phyloP scores from a whole-genome alignment of 78 protist genomes.

The Pigoraptor vietnamica region DNA sequence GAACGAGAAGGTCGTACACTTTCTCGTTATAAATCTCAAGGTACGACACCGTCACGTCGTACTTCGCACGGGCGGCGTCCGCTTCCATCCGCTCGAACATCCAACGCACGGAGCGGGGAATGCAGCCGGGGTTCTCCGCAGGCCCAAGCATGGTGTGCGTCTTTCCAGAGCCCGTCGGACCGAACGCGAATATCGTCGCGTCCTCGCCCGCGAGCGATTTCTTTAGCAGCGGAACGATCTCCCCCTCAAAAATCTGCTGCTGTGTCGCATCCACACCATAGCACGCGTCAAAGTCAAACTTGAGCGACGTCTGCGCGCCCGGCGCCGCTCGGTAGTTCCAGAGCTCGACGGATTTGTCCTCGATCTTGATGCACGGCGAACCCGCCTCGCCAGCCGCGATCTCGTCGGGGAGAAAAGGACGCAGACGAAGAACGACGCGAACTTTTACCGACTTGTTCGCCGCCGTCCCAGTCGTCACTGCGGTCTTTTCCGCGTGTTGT shows the following conservation, averaged over 20 bases:
- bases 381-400: background rate
- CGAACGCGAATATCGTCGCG: slow-evolving; percentile 44
- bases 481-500: background rate
- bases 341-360: background rate
- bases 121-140: background rate
- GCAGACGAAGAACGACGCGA: background rate
- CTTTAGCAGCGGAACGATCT: slow-evolving; percentile 21
- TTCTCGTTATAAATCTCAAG: slow-evolving; percentile 31
- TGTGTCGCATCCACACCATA: slow-evolving; percentile 9
- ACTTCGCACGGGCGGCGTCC: background rate
- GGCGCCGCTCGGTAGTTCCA: background rate
- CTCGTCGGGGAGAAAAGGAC: background rate
- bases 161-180: slow-evolving; percentile 46
- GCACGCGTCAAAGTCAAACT: background rate
- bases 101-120: background rate
- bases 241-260: slow-evolving; percentile 15
- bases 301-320: background rate
- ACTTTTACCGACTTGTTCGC: background rate
- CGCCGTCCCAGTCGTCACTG: background rate
- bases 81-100: background rate
- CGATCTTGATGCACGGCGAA: background rate
- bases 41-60: background rate
- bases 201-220: slow-evolving; percentile 28
- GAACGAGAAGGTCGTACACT: slow-evolving; percentile 24
- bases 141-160: slow-evolving; percentile 27